phyloP scores from a whole-genome alignment of 2,329 filamentous ascomycete genomes.

The Monilinia vaccinii-corymbosi region DNA sequence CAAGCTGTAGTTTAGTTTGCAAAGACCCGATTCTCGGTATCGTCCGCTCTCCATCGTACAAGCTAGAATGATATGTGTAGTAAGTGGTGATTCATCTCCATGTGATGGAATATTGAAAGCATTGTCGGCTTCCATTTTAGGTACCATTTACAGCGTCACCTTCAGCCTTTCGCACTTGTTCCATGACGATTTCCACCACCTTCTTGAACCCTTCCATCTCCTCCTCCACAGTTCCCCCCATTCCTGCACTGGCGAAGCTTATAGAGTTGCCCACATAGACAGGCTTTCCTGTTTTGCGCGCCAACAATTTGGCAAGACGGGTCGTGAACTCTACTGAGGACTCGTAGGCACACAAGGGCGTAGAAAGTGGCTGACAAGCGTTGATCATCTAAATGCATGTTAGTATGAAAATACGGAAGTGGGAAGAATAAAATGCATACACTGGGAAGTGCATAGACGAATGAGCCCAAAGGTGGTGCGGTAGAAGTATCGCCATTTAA shows the following conservation, averaged over 20 bases:
- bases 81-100: neutral
- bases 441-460: conserved; percentile 89
- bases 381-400: conserved; percentile 25
- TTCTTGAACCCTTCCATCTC: conserved; percentile 82
- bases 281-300: conserved; percentile 60
- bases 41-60: neutral
- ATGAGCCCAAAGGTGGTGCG: conserved; percentile 64
- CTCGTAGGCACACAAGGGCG: conserved; percentile 67
- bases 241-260: conserved; percentile 61
- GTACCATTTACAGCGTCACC: conserved; percentile 12
- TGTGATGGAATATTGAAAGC: neutral
- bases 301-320: conserved; percentile 73
- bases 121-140: neutral
- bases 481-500: conserved; percentile 42
- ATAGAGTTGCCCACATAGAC: conserved; percentile 90
- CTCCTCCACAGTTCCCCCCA: conserved; percentile 79
- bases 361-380: conserved; percentile 59
- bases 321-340: conserved; percentile 79
- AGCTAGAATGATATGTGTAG: neutral
- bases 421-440: conserved; percentile 40
- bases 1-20: conserved; percentile 5
- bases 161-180: conserved; percentile 37
- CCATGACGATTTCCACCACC: conserved; percentile 61
- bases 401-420: conserved; percentile 9
- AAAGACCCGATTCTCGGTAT: neutral